A percentile compares a stretch with the other conserved stretches of the same genome.
Conservation (phyloP, 169 alveolate genomes). For the Cryptosporidium baileyi region DNA sequence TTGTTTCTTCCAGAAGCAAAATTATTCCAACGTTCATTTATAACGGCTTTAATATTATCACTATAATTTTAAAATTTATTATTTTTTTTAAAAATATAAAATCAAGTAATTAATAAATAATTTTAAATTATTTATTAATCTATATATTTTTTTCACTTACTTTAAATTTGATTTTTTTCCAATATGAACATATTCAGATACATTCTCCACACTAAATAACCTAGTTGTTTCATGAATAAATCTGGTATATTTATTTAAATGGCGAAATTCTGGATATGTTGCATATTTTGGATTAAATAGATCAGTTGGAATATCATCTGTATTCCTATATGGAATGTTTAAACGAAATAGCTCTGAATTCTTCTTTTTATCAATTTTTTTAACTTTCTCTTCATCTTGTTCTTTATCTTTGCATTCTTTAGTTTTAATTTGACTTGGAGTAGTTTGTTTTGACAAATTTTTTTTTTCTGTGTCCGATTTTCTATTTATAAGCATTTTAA, state of each 20-base stretch:
- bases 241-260: background rate
- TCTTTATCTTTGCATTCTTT: too few relatives aligned
- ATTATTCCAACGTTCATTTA: conserved; percentile 41
- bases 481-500: too few relatives aligned
- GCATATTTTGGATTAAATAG: background rate
- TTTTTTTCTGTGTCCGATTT: too few relatives aligned
- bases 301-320: conserved; percentile 21
- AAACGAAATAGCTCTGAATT: background rate
- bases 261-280: background rate
- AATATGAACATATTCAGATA: conserved; percentile 8
- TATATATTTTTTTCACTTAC: conserved; percentile 12
- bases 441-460: too few relatives aligned
- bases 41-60: conserved; percentile 17
- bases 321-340: conserved; percentile 36
- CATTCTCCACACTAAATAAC: conserved; percentile 43
- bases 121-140: background rate
- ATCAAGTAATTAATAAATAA: background rate
- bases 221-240: conserved; percentile 50
- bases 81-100: background rate
- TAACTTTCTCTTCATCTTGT: background rate
- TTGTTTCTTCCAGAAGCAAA: conserved; percentile 5
- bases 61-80: background rate
- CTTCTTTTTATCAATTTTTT: background rate
- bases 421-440: too few relatives aligned
- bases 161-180: conserved; percentile 15